These are phyloP conservation scores for Monosporozyma yasuniensis DNA, from an alignment of 805 yeast genomes.

Conservation along the genomic window DNA sequence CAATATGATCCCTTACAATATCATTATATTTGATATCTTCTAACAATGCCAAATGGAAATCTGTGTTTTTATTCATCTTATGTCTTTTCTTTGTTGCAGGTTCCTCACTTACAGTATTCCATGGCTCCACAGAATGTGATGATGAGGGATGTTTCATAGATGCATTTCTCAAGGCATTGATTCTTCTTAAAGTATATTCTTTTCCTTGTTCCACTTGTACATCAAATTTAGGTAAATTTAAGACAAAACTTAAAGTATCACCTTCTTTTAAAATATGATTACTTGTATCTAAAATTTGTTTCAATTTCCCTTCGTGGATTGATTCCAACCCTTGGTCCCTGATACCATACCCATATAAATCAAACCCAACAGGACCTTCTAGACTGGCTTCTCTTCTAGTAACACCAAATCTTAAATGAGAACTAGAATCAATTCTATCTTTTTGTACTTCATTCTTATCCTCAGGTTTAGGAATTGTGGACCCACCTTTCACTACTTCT, in stretches of 20 bases:
- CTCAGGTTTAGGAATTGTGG: slow-evolving; percentile 1
- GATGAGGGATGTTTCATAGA: neutral
- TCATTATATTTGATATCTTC: slow-evolving; percentile 32
- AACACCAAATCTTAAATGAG: slow-evolving; percentile 75
- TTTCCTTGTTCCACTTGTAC: slow-evolving; percentile 37
- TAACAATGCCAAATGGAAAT: slow-evolving; percentile 25
- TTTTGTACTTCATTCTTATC: slow-evolving; percentile 6
- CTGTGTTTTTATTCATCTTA: slow-evolving; percentile 12
- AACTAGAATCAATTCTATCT: slow-evolving; percentile 24
- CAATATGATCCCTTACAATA: slow-evolving; percentile 72
- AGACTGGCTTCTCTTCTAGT: slow-evolving; percentile 78
- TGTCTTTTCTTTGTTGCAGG: slow-evolving; percentile 4
- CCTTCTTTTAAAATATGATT: slow-evolving; percentile 44
- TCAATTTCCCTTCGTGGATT: slow-evolving; percentile 42
- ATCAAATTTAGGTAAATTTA: slow-evolving; percentile 52
- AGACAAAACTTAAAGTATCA: slow-evolving; percentile 72
- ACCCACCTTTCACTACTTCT: slow-evolving; percentile 37
- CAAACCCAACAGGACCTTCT: slow-evolving; percentile 94
- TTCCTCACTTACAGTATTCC: neutral
- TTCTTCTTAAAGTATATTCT: slow-evolving; percentile 29
- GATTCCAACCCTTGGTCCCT: slow-evolving; percentile 71
- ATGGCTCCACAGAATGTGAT: neutral
- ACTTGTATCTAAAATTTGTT: slow-evolving; percentile 40
- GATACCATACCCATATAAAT: slow-evolving; percentile 87
- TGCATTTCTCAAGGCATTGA: slow-evolving; percentile 17